Conservation (phyloP, 331 rosid genomes). For the Rosa hybrid region DNA sequence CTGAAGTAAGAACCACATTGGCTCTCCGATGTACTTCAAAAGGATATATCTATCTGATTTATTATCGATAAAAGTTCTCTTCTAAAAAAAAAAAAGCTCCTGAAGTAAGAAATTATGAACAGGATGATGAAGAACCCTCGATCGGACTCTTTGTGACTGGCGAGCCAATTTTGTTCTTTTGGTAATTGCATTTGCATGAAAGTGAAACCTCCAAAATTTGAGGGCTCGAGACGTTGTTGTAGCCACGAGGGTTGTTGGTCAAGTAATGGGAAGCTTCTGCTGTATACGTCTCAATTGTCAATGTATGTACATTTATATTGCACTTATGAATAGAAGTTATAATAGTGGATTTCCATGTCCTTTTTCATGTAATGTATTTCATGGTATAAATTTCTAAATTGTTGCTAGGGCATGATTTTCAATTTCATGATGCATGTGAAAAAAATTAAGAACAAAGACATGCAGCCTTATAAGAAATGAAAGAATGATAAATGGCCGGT, state of each 20-base stretch:
- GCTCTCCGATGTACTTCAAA: too few relatives aligned
- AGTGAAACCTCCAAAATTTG: background rate
- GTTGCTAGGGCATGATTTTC: too few relatives aligned
- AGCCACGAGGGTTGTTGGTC: constrained; percentile 12
- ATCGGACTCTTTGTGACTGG: background rate
- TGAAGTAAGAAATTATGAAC: background rate
- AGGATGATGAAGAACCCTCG: background rate
- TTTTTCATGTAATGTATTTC: too few relatives aligned
- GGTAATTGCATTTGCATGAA: background rate
- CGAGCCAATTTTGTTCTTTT: background rate
- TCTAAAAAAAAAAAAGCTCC: too few relatives aligned
- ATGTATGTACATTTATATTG: background rate
- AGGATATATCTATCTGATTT: too few relatives aligned
- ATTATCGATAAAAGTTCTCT: too few relatives aligned
- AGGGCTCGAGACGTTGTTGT: background rate
- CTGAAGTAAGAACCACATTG: background rate
- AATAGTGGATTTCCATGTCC: too few relatives aligned
- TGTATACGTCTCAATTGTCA: background rate
- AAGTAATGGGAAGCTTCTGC: background rate
- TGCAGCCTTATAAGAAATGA: too few relatives aligned
- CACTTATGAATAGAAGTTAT: background rate
- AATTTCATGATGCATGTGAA: too few relatives aligned
- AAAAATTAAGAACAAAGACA: too few relatives aligned
- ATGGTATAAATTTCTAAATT: too few relatives aligned
- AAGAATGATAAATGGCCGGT: too few relatives aligned